phyloP scores from a whole-genome alignment of 768 basidiomycete genomes.

The Flagelloscypha sp. region DNA sequence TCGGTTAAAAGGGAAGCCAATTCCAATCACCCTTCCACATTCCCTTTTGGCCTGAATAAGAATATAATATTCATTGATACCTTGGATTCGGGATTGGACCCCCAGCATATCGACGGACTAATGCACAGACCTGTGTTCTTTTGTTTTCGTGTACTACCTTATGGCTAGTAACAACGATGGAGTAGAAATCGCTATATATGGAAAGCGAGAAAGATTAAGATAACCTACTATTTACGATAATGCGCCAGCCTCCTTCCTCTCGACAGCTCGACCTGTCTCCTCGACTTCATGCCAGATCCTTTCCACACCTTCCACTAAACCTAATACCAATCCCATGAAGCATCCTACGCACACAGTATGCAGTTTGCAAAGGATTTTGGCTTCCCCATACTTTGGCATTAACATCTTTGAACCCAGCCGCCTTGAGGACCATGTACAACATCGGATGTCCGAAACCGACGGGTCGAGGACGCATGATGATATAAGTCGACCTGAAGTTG shows the following conservation, averaged over 20 bases:
- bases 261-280: slow-evolving; percentile 50
- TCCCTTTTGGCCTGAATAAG: too few relatives aligned
- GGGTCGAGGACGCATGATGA: slow-evolving; percentile 74
- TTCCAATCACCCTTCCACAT: too few relatives aligned
- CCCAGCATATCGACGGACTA: too few relatives aligned
- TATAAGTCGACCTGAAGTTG: slow-evolving; percentile 78
- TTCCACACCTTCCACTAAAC: slow-evolving; percentile 66
- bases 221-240: too few relatives aligned
- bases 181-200: too few relatives aligned
- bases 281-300: slow-evolving; percentile 58
- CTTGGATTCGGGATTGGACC: too few relatives aligned
- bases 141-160: too few relatives aligned
- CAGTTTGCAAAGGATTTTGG: slow-evolving; percentile 74
- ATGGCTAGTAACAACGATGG: too few relatives aligned
- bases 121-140: too few relatives aligned
- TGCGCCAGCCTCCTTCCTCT: slow-evolving; percentile 53
- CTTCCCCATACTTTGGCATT: slow-evolving; percentile 96
- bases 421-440: slow-evolving; percentile 83
- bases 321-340: slow-evolving; percentile 84
- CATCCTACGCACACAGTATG: slow-evolving; percentile 78
- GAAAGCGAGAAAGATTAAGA: too few relatives aligned
- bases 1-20: too few relatives aligned
- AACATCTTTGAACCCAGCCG: slow-evolving; percentile 91
- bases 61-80: too few relatives aligned
- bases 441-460: slow-evolving; percentile 90